A percentile compares a stretch with the other conserved stretches of the same genome.
These are phyloP conservation scores for Trichoderma arundinaceum DNA, from an alignment of 2,329 filamentous ascomycete genomes.

Conservation along the genomic window DNA sequence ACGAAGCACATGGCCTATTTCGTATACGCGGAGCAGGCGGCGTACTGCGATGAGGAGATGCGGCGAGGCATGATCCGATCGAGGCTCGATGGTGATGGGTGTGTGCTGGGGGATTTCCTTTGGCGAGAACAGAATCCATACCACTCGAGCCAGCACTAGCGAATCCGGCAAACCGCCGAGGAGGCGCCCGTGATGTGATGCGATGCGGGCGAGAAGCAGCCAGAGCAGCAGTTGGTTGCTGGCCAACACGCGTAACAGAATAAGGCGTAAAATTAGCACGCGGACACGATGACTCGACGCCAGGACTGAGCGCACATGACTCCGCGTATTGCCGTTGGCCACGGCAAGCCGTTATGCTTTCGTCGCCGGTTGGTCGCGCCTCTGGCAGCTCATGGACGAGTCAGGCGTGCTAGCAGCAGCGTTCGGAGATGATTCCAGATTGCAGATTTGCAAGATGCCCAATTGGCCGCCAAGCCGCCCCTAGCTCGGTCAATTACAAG, in stretches of 20 bases:
- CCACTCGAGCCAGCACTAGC: constrained; percentile 3
- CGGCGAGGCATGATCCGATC: constrained; percentile 22
- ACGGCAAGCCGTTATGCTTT: too few species aligned
- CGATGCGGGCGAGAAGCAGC: constrained; percentile 6
- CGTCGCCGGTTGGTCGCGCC: not conserved
- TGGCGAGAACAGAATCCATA: constrained; percentile 3
- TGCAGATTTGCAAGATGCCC: constrained; percentile 25
- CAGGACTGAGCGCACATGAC: not conserved
- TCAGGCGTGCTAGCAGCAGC: not conserved
- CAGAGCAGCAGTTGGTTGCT: not conserved
- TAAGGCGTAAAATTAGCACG: not conserved
- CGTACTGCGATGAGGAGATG: not conserved
- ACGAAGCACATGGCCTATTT: too few species aligned
- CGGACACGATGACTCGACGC: not conserved
- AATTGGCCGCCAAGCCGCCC: constrained; percentile 32
- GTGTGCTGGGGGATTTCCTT: not conserved
- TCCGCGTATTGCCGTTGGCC: constrained; percentile 14
- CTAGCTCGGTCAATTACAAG: constrained; percentile 36
- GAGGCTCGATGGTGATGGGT: constrained; percentile 2
- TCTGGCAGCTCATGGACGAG: too few species aligned
- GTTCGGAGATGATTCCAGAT: constrained; percentile 30
- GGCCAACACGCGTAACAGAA: too few species aligned
- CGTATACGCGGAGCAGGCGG: not conserved
- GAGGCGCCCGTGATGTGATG: constrained; percentile 28
- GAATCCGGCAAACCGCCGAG: constrained; percentile 26